Evolutionary conservation across 2,329 filamentous ascomycete species (phyloP).

Genomic region (Microcyclospora tardicrescens): DNA sequence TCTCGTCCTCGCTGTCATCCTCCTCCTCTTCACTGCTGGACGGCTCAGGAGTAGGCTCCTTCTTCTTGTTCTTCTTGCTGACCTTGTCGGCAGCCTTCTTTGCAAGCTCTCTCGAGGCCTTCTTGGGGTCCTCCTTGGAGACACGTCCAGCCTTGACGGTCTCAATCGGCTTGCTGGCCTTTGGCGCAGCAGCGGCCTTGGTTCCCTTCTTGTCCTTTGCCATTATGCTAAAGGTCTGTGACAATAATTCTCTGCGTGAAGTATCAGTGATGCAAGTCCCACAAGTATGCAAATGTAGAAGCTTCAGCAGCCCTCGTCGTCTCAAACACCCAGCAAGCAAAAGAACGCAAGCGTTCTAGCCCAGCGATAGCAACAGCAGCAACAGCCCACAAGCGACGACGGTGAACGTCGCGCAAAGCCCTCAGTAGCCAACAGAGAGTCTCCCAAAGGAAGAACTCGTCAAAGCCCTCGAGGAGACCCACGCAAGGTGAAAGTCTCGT

Average conservation of each 20-base stretch:
- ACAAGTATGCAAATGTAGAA: conserved; percentile 10
- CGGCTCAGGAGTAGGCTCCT: conserved; percentile 35
- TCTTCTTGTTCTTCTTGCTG: conserved; percentile 33
- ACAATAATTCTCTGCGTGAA: conserved; percentile 15
- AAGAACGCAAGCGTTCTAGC: conserved; percentile 29
- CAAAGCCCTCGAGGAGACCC: conserved; percentile 23
- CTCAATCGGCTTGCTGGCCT: conserved; percentile 50
- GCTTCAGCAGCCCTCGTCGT: conserved; percentile 16
- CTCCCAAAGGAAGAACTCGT: conserved; percentile 11
- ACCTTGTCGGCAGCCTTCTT: conserved; percentile 35
- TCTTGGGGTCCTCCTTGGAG: conserved; percentile 55
- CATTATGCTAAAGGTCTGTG: conserved; percentile 24
- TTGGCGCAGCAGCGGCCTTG: conserved; percentile 18
- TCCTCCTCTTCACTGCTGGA: conserved; percentile 24
- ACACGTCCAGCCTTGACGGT: conserved; percentile 52
- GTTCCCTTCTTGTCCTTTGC: conserved; percentile 36
- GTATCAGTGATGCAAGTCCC: conserved; percentile 1
- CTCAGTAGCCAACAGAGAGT: conserved; percentile 22
- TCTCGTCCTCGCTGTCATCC: conserved; percentile 20
- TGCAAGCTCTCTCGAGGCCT: conserved; percentile 39
- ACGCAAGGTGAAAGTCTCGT: conserved; percentile 15
- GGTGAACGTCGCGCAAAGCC: conserved; percentile 17
- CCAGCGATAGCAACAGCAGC: conserved; percentile 23
- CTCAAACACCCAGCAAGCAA: conserved; percentile 25
- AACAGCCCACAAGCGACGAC: conserved; percentile 22